Percentiles rank a stretch among this genome's conserved stretches.
Evolutionary conservation across 768 basidiomycete species (phyloP).

Genomic region (Pleurotus giganteus): DNA sequence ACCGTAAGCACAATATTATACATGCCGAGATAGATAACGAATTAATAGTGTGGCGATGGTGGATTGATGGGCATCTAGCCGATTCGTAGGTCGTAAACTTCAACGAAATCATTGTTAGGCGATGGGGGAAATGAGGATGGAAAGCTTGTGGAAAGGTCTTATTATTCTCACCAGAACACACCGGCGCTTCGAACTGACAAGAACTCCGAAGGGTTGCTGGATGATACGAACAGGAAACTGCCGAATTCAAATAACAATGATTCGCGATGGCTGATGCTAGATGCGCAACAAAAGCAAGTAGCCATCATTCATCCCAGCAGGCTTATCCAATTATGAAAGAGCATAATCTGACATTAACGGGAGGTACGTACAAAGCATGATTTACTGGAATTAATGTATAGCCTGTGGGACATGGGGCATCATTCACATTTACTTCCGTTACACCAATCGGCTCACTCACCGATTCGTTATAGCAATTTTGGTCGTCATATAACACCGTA

Average conservation of each 20-base stretch:
- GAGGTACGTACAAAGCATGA: too few species aligned
- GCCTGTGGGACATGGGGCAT: too few species aligned
- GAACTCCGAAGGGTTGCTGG: neutral
- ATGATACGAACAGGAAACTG: constrained; percentile 1
- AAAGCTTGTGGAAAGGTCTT: neutral
- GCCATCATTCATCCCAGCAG: neutral
- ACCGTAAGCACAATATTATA: neutral
- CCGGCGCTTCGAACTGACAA: neutral
- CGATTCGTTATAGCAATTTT: too few species aligned
- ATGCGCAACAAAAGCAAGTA: neutral
- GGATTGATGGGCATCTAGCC: neutral
- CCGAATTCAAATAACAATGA: neutral
- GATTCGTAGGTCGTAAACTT: neutral
- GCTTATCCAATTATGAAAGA: neutral
- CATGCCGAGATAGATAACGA: neutral
- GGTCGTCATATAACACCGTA: too few species aligned
- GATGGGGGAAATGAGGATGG: neutral
- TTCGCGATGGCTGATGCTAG: neutral
- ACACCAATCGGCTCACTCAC: too few species aligned
- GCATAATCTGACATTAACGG: too few species aligned
- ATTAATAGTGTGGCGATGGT: neutral
- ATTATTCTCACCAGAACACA: neutral
- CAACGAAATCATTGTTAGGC: neutral
- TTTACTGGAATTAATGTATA: too few species aligned
- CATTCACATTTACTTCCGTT: too few species aligned